These are phyloP conservation scores for Gossypium herbaceum DNA, from an alignment of 345 rosid species.

Conservation along the genomic window DNA sequence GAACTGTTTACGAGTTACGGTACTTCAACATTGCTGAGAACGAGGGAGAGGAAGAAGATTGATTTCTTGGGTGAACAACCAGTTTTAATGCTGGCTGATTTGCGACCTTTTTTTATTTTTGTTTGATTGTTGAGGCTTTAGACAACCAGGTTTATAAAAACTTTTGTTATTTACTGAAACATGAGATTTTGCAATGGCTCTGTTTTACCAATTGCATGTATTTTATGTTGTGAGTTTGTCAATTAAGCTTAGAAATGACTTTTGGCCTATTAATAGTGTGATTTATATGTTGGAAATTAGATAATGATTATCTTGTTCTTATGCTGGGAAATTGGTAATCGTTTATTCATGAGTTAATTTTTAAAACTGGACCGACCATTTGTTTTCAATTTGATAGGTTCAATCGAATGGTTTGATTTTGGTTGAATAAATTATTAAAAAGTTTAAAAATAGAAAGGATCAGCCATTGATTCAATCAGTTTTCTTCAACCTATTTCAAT, in stretches of 20 bases:
- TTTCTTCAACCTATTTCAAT: too few species aligned
- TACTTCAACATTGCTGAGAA: conserved; percentile 97
- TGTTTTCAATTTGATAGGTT: too few species aligned
- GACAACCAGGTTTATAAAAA: background rate
- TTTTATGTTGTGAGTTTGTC: background rate
- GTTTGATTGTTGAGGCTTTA: background rate
- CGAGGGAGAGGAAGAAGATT: conserved; percentile 89
- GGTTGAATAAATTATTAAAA: too few species aligned
- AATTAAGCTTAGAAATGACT: background rate
- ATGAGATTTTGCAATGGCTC: background rate
- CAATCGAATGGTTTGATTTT: too few species aligned
- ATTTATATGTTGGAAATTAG: background rate
- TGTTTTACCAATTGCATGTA: background rate
- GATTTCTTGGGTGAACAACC: background rate
- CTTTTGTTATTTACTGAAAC: background rate
- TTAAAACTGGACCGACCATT: too few species aligned
- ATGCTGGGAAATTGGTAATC: too few species aligned
- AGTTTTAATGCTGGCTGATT: background rate
- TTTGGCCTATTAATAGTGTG: background rate
- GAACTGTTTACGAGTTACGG: conserved; percentile 75
- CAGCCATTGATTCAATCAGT: too few species aligned
- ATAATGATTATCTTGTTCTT: too few species aligned
- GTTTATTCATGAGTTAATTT: too few species aligned
- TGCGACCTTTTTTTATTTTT: background rate
- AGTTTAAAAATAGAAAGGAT: too few species aligned